phyloP scores from a whole-genome alignment of 257 asterid genomes.

The Sherardia arvensis region DNA sequence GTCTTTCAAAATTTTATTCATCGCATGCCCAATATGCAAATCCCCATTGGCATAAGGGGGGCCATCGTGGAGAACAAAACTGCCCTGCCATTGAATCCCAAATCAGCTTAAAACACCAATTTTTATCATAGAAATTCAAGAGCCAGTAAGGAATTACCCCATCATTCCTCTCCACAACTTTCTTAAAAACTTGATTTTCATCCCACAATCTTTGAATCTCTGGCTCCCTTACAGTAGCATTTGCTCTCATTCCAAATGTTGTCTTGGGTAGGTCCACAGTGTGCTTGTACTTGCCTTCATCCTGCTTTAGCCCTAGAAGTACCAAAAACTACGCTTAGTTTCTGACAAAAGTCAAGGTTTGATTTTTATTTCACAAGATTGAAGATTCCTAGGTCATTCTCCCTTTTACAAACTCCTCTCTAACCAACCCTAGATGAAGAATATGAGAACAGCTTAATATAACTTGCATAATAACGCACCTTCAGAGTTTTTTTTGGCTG shows the following conservation, averaged over 20 bases:
- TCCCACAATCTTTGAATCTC: conserved; percentile 95
- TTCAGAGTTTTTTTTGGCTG: conserved; percentile 66
- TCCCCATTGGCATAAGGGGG: conserved; percentile 99
- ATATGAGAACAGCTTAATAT: neutral
- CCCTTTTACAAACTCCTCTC: neutral
- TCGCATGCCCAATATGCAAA: conserved; percentile 96
- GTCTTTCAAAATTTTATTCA: conserved; percentile 94
- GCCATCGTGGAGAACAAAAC: conserved; percentile 93
- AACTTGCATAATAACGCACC: conserved; percentile 28
- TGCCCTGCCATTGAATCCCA: conserved; percentile 52
- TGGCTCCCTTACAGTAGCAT: conserved; percentile 84
- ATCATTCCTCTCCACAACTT: conserved; percentile 53
- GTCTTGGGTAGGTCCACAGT: conserved; percentile 90
- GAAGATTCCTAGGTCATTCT: neutral
- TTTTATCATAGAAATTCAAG: conserved; percentile 7
- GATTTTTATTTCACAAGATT: neutral
- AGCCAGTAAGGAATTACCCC: conserved; percentile 51
- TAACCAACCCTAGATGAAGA: neutral
- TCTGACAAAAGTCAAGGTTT: neutral
- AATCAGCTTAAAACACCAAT: conserved; percentile 21
- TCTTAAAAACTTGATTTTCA: conserved; percentile 71
- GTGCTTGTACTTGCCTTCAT: conserved; percentile 84
- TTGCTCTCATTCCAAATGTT: conserved; percentile 82
- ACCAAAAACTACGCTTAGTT: neutral
- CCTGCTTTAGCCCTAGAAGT: conserved; percentile 57